Conservation (phyloP, 768 basidiomycete genomes). For the Suillus ampliporus region DNA sequence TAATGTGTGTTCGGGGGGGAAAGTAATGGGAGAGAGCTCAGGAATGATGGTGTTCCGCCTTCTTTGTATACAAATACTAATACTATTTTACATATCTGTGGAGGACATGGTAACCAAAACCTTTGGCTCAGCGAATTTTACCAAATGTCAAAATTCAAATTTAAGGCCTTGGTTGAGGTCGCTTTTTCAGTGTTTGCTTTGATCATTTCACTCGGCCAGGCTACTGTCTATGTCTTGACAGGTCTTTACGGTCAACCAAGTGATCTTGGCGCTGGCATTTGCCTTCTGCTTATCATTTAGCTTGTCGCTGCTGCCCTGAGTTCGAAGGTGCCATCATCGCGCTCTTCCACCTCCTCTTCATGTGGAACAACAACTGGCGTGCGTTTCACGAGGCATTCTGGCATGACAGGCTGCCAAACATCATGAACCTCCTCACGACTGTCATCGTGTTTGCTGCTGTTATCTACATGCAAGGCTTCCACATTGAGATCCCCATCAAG, state of each 20-base stretch:
- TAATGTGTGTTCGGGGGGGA: too few relatives aligned
- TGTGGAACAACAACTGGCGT: constrained; percentile 97
- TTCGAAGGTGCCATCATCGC: constrained; percentile 97
- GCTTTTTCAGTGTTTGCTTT: constrained; percentile 95
- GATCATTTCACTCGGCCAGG: constrained; percentile 94
- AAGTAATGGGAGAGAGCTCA: too few relatives aligned
- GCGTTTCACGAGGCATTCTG: constrained; percentile 98
- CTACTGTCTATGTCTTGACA: constrained; percentile 95
- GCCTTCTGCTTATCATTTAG: constrained; percentile 95
- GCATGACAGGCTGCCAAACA: constrained; percentile 94
- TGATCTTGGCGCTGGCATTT: constrained; percentile 96
- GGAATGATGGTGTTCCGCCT: too few relatives aligned
- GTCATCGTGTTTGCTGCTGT: constrained; percentile 91
- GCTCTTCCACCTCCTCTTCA: constrained; percentile 96
- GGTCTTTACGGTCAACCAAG: constrained; percentile 95
- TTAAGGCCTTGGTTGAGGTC: too few relatives aligned
- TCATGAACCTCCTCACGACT: constrained; percentile 97
- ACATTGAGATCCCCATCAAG: constrained; percentile 98
- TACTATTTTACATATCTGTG: too few relatives aligned
- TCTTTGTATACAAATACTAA: too few relatives aligned
- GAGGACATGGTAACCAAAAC: too few relatives aligned
- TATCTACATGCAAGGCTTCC: constrained; percentile 99
- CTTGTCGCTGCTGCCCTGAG: constrained; percentile 93
- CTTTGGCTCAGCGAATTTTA: too few relatives aligned
- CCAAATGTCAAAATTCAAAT: too few relatives aligned